Evolutionary conservation across 2,329 filamentous ascomycete genomes (phyloP).

Genomic region (Didymella segeticola): DNA sequence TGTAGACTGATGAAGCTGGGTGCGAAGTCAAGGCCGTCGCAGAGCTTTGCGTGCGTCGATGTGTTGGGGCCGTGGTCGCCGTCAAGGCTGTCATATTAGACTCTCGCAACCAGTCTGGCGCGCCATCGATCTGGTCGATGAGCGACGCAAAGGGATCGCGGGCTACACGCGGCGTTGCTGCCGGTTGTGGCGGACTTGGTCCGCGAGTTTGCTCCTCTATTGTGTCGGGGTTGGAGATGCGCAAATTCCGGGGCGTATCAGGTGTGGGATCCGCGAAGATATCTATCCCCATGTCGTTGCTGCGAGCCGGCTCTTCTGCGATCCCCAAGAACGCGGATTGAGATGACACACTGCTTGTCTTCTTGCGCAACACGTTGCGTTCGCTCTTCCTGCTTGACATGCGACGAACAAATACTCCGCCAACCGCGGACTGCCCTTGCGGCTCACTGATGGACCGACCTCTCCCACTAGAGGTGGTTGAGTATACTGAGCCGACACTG

Average conservation of each 20-base stretch:
- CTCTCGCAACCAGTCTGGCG: slow-evolving; percentile 34
- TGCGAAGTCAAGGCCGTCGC: slow-evolving; percentile 41
- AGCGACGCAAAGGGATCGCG: slow-evolving; percentile 43
- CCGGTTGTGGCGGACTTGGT: slow-evolving; percentile 38
- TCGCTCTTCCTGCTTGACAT: slow-evolving; percentile 43
- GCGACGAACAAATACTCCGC: slow-evolving; percentile 36
- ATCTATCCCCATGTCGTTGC: slow-evolving; percentile 27
- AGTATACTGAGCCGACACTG: slow-evolving; percentile 45
- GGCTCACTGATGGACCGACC: slow-evolving; percentile 40
- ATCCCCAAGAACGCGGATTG: slow-evolving; percentile 38
- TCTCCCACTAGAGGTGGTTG: slow-evolving; percentile 32
- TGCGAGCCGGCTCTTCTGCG: slow-evolving; percentile 35
- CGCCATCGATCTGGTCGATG: slow-evolving; percentile 34
- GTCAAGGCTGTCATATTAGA: slow-evolving; percentile 16
- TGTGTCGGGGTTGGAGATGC: slow-evolving; percentile 34
- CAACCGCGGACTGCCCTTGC: slow-evolving; percentile 18
- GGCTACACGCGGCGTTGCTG: slow-evolving; percentile 26
- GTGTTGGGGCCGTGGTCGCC: slow-evolving; percentile 17
- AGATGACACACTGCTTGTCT: slow-evolving; percentile 38
- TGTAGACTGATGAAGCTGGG: slow-evolving; percentile 38
- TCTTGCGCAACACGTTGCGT: slow-evolving; percentile 38
- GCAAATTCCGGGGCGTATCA: slow-evolving; percentile 26
- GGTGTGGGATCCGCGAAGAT: slow-evolving; percentile 40
- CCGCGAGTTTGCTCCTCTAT: slow-evolving; percentile 17
- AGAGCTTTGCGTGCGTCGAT: slow-evolving; percentile 40